phyloP scores from a whole-genome alignment of 2,329 filamentous ascomycete genomes.

The Tothia fuscella region DNA sequence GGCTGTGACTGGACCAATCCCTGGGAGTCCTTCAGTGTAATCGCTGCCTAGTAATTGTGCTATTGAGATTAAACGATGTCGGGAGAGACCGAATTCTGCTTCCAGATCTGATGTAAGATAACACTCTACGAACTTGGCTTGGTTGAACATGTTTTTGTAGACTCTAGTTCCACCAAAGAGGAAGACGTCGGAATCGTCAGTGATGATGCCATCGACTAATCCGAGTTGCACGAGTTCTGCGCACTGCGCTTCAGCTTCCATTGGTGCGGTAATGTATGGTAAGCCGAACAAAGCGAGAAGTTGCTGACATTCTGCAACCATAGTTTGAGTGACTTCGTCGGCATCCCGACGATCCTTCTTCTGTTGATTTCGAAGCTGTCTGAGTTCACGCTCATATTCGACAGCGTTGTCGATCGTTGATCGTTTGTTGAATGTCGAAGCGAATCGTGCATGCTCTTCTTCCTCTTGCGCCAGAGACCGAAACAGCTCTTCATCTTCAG shows the following conservation, averaged over 20 bases:
- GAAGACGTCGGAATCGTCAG: slow-evolving; percentile 93
- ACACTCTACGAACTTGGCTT: slow-evolving; percentile 95
- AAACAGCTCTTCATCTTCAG: slow-evolving; percentile 83
- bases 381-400: slow-evolving; percentile 79
- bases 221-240: slow-evolving; percentile 78
- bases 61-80: slow-evolving; percentile 77
- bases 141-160: slow-evolving; percentile 99
- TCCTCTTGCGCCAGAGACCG: slow-evolving; percentile 78
- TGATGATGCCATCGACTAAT: slow-evolving; percentile 93
- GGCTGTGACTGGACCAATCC: slow-evolving; percentile 87
- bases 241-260: slow-evolving; percentile 98
- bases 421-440: slow-evolving; percentile 71
- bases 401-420: slow-evolving; percentile 56
- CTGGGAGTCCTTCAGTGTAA: slow-evolving; percentile 85
- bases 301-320: slow-evolving; percentile 91
- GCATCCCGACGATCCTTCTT: slow-evolving; percentile 93
- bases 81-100: slow-evolving; percentile 74
- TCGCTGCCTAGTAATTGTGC: slow-evolving; percentile 88
- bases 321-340: slow-evolving; percentile 91
- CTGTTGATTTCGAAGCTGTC: slow-evolving; percentile 79
- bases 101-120: slow-evolving; percentile 77
- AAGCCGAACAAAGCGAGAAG: slow-evolving; percentile 83
- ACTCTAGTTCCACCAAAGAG: slow-evolving; percentile 91
- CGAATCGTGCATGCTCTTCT: slow-evolving; percentile 88
- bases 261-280: slow-evolving; percentile 92